These are phyloP conservation scores for Ogataea paradorogensis DNA, from an alignment of 805 yeast genomes.

Conservation along the genomic window DNA sequence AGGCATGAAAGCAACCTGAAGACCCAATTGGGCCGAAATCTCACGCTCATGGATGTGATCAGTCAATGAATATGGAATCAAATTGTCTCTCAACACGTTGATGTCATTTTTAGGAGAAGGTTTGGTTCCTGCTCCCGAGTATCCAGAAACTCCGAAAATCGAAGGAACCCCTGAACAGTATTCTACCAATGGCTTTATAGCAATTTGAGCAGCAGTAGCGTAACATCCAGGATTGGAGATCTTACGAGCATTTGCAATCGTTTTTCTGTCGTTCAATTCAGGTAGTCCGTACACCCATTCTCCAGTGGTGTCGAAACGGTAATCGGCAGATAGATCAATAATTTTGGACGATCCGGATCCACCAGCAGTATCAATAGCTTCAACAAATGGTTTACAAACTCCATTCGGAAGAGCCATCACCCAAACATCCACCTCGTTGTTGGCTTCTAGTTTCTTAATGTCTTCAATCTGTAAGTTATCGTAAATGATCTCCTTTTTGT, in stretches of 20 bases:
- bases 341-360: constrained; percentile 67
- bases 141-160: constrained; percentile 94
- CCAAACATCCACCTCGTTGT: constrained; percentile 88
- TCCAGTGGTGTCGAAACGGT: constrained; percentile 83
- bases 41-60: constrained; percentile 97
- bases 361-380: constrained; percentile 65
- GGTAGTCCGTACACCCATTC: constrained; percentile 96
- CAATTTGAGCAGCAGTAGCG: constrained; percentile 97
- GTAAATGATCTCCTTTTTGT: constrained; percentile 74
- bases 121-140: constrained; percentile 99
- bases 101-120: constrained; percentile 95
- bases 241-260: constrained; percentile 68
- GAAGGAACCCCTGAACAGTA: constrained; percentile 72
- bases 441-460: constrained; percentile 70
- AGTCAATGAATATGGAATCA: constrained; percentile 93
- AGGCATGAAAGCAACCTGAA: constrained; percentile 84
- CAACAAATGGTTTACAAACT: constrained; percentile 85
- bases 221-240: constrained; percentile 98
- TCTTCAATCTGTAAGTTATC: constrained; percentile 88
- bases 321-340: constrained; percentile 92
- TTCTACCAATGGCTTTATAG: constrained; percentile 81
- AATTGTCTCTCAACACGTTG: constrained; percentile 67
- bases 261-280: constrained; percentile 70
- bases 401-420: constrained; percentile 99
- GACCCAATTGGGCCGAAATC: constrained; percentile 76